Conservation (phyloP, 2,329 filamentous ascomycete genomes). For the Xylaria sp. region DNA sequence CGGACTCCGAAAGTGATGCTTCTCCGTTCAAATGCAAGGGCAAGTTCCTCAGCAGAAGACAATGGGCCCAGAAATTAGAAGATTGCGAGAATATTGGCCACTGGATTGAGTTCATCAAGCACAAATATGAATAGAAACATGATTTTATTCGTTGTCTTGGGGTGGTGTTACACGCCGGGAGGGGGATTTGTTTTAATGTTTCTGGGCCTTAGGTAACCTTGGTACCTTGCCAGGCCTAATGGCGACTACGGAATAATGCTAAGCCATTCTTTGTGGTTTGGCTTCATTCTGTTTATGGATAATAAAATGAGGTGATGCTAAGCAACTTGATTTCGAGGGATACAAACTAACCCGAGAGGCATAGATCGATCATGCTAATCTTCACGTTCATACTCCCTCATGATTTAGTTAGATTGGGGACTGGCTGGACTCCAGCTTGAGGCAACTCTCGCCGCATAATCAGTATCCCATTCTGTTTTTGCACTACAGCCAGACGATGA, state of each 20-base stretch:
- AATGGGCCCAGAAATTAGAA: constrained; percentile 45
- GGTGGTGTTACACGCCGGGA: background rate
- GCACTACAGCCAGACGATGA: background rate
- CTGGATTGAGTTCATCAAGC: constrained; percentile 47
- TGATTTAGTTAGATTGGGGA: background rate
- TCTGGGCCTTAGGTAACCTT: constrained; percentile 18
- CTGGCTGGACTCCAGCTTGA: background rate
- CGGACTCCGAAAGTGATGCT: constrained; percentile 18
- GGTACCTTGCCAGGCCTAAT: constrained; percentile 20
- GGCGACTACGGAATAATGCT: constrained; percentile 4
- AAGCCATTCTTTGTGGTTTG: background rate
- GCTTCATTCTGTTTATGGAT: background rate
- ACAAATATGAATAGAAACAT: constrained; percentile 41
- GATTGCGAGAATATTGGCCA: constrained; percentile 44
- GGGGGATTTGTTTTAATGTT: background rate
- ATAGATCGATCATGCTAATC: background rate
- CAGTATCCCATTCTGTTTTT: background rate
- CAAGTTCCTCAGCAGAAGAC: constrained; percentile 23
- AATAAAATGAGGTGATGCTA: background rate
- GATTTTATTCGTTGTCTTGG: background rate
- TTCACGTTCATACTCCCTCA: background rate
- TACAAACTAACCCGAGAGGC: no score
- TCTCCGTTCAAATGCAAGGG: constrained; percentile 24
- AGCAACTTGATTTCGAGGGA: background rate
- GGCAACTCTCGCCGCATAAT: background rate